Conservation (phyloP, 768 basidiomycete genomes). For the Mrakia blollopis region DNA sequence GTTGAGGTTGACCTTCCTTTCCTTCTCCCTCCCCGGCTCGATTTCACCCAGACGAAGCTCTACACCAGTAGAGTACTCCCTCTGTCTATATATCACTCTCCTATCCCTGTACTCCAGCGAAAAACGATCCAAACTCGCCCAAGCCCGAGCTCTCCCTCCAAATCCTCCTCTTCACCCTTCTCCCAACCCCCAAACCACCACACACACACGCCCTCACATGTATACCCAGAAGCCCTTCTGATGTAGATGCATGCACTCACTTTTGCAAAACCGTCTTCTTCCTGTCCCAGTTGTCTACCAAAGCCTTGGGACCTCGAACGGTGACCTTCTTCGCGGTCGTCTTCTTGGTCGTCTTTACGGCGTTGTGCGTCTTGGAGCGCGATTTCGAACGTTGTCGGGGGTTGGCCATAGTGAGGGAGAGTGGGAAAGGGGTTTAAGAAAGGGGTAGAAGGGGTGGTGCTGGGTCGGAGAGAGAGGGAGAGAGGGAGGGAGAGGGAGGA, state of each 20-base stretch:
- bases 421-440: neutral
- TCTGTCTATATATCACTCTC: neutral
- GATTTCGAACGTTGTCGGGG: constrained; percentile 86
- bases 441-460: neutral
- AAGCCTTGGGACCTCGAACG: constrained; percentile 28
- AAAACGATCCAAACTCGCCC: neutral
- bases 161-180: neutral
- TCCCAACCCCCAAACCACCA: neutral
- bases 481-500: neutral
- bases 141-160: neutral
- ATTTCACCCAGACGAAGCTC: no score
- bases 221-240: neutral
- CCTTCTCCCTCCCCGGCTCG: no score
- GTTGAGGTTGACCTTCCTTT: no score
- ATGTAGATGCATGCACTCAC: constrained; percentile 52
- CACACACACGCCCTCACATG: neutral
- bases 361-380: constrained; percentile 62
- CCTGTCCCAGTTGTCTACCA: constrained; percentile 61
- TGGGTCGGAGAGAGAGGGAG: neutral
- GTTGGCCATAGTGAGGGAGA: constrained; percentile 65
- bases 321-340: constrained; percentile 33
- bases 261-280: constrained; percentile 86
- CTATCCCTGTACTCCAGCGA: neutral
- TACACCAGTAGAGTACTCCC: no score
- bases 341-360: constrained; percentile 75